Evolutionary conservation across 352 stramenopile species (phyloP), one percentile per base, ranked within the genome.

Genomic region (Phytophthora megakarya): DNA sequence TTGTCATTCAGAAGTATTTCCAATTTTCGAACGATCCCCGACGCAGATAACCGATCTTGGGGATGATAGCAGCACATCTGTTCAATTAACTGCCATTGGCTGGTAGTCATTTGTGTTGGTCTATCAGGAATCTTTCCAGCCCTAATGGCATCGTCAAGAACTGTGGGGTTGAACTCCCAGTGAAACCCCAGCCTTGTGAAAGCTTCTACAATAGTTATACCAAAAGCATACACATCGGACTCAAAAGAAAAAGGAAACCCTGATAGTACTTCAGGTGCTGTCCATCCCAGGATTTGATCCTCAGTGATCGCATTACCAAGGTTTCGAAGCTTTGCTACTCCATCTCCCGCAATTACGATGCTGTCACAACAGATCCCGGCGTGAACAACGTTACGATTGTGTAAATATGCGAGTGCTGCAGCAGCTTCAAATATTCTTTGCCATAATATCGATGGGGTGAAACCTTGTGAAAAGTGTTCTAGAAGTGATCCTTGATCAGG

Each of bases 401-500:
- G 70, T 8, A 78, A n/a, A 25, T 78, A 73, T 8, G 64, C 45
- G 7, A 78, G 49, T 11, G 66, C 70, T 4, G 61, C 22, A 8
- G 70, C 70, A 16, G 48, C 66, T 23, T 68, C 48, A 11, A 70
- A 64, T 5, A 78, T 25, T 5, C 48, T 45, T 5, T 46, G 37
- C 53, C 61, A 75, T 3, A 49, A 26, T 9, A 5, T n/a, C 10
- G 30, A 18, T 3, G 12, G 25, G 10, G 19, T 21, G n/a, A 18
- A 11, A 21, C 25, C n/a, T 19, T 49, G 33, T 39, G 40, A 1
- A 28, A 30, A 28, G n/a, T 42, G 39, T 42, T 55, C 21, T 12
- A 38, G 15, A 6, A 68, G 30, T 15, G 49, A 56, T 12, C 50
- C 56, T n/a, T 23, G 16, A 6, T 32, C 18, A 2, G 57, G 30